Evolutionary conservation across 2,329 filamentous ascomycete genomes (phyloP), one percentile per base, ranked within the genome.

Genomic region (Trichoderma atroviride): DNA sequence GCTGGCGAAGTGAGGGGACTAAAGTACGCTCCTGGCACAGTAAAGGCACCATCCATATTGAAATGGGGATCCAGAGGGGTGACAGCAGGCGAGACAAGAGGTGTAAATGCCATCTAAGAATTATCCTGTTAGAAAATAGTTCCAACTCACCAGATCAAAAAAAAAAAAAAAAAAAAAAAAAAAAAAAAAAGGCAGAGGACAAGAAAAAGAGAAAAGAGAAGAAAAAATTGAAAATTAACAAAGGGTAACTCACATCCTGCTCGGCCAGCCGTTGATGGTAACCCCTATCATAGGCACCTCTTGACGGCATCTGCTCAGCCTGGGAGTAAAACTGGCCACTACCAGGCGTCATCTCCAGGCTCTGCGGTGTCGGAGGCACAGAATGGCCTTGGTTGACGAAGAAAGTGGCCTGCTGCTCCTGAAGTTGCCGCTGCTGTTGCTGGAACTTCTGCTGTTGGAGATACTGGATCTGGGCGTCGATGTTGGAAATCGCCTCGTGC

Each of bases 1-100:
- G 92, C 92, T 1, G 92, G 92, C 19, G 92, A 96, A 5, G 91
- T 94, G 60, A 96, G 84, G 11, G 92, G 92, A 76, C 92, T 96
- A 78, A 96, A 94, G 80, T 94, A 95, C 40, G 91, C 87, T 43
- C 87, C 87, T 0, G 91, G 89, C 4, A 92, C 84, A 6, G 87
- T 85, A 74, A 88, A 92, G 59, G 83, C 81, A 37, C 80, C 80
- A 29, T 89, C 86, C 70, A 87, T 81, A 57, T 86, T 83, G 76
- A 92, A 93, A 72, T 90, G 88, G 53, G 87, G 84, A 75, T 94
- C 92, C 62, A 94, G 84, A 27, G 92, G 92, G 2, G 92, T 94
- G 55, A 95, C 92, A 5, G 92, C 92, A n/a, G 92, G 92, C 22
- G 92, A 94, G 13, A 92, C 92, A 35, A 95, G 85, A 0, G 92